Conservation (phyloP, 2,329 filamentous ascomycete genomes). For the Periglandula ipomoeae region DNA sequence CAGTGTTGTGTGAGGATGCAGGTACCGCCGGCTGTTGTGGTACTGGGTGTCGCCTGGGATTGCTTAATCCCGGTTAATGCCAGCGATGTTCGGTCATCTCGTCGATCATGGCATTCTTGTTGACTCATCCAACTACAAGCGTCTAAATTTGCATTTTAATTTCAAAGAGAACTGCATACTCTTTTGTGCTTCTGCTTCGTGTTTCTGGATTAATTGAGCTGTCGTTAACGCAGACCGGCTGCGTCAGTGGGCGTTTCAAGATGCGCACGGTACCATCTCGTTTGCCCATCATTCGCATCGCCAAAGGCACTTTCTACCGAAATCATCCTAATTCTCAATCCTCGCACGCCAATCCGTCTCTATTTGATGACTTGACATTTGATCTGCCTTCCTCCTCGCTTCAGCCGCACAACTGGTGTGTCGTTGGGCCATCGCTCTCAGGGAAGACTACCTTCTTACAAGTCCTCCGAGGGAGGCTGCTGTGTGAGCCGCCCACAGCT, state of each 20-base stretch:
- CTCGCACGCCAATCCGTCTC: slow-evolving; percentile 52
- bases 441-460: slow-evolving; percentile 80
- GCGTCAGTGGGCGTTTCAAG: background rate
- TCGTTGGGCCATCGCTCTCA: slow-evolving; percentile 69
- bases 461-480: slow-evolving; percentile 63
- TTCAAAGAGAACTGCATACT: too few relatives aligned
- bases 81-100: too few relatives aligned
- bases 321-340: slow-evolving; percentile 52
- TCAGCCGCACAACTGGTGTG: slow-evolving; percentile 62
- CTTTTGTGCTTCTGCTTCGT: too few relatives aligned
- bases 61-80: too few relatives aligned
- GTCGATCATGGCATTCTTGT: too few relatives aligned
- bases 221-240: too few relatives aligned
- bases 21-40: too few relatives aligned
- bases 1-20: background rate
- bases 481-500: slow-evolving; percentile 66
- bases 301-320: slow-evolving; percentile 75
- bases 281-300: slow-evolving; percentile 59
- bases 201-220: too few relatives aligned
- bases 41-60: too few relatives aligned
- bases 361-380: slow-evolving; percentile 67
- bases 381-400: slow-evolving; percentile 50
- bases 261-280: slow-evolving; percentile 16
- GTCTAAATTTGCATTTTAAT: too few relatives aligned
- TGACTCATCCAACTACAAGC: too few relatives aligned